Conservation (phyloP, 257 asterid species). For the Scutellaria barbata region DNA sequence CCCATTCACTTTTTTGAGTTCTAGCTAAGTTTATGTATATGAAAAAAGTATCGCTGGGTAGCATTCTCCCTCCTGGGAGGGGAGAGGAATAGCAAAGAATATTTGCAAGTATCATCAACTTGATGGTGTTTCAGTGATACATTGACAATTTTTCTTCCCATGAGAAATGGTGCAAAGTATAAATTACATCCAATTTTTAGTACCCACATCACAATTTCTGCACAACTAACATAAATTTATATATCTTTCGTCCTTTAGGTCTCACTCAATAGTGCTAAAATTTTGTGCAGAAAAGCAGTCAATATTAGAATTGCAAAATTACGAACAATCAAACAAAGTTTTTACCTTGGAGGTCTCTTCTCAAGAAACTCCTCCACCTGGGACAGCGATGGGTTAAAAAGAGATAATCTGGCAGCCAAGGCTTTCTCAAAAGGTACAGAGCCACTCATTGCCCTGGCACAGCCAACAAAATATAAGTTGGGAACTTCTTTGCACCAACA, state of each 20-base stretch:
- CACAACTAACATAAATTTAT: background rate
- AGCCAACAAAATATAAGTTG: constrained; percentile 30
- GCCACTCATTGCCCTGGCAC: constrained; percentile 90
- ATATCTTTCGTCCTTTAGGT: background rate
- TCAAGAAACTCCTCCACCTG: constrained; percentile 77
- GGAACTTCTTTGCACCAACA: background rate
- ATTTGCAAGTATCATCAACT: background rate
- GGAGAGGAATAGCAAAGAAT: background rate
- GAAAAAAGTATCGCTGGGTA: background rate
- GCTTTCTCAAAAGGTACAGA: constrained; percentile 97
- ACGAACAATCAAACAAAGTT: constrained; percentile 15
- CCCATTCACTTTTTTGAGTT: background rate
- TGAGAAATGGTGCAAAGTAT: background rate
- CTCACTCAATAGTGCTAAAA: background rate
- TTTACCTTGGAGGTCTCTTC: constrained; percentile 84
- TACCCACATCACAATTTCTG: background rate
- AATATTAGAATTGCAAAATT: constrained; percentile 3
- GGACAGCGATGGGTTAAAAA: constrained; percentile 76
- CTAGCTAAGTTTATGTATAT: background rate
- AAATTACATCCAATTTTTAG: background rate
- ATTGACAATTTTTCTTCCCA: background rate
- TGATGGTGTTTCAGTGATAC: background rate
- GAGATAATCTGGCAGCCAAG: constrained; percentile 83
- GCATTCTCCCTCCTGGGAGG: background rate
- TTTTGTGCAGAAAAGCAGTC: constrained; percentile 12